Evolutionary conservation across 257 asterid species (phyloP).

Genomic region (Mentha longifolia): DNA sequence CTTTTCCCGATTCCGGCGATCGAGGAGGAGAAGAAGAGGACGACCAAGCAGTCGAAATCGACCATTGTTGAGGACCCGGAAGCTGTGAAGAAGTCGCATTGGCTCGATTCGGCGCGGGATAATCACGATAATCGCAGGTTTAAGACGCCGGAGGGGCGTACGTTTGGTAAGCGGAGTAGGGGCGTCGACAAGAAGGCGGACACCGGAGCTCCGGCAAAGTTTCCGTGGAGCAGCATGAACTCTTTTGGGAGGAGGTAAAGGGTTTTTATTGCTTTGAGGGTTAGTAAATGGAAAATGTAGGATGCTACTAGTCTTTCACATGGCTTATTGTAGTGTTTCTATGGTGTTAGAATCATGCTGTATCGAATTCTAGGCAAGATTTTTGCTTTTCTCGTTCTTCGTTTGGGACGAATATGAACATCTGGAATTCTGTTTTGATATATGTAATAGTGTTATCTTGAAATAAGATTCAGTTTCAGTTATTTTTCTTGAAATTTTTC

Average conservation of each 20-base stretch:
- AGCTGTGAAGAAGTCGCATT: constrained; percentile 72
- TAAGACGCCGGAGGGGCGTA: constrained; percentile 42
- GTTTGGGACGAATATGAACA: background rate
- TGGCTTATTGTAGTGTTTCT: constrained; percentile 23
- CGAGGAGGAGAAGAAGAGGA: constrained; percentile 64
- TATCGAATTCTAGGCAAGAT: constrained; percentile 10
- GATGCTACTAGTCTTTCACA: constrained; percentile 13
- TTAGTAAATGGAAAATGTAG: background rate
- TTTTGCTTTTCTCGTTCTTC: background rate
- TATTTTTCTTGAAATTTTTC: background rate
- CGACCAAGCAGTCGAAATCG: constrained; percentile 61
- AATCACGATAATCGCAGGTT: constrained; percentile 42
- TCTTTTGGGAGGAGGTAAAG: constrained; percentile 60
- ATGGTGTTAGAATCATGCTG: background rate
- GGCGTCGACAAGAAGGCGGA: constrained; percentile 25
- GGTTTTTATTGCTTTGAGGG: background rate
- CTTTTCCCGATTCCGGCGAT: constrained; percentile 69
- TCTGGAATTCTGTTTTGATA: background rate
- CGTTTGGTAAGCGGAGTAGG: constrained; percentile 34
- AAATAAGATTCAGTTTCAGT: constrained; percentile 5
- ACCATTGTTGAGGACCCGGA: constrained; percentile 80
- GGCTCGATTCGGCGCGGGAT: constrained; percentile 75
- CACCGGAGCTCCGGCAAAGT: constrained; percentile 49
- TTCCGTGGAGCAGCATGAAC: constrained; percentile 92
- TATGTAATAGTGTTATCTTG: constrained; percentile 12